These are phyloP conservation scores for Olyra latifolia DNA, from an alignment of 176 grass and related monocot genomes.

Conservation along the genomic window DNA sequence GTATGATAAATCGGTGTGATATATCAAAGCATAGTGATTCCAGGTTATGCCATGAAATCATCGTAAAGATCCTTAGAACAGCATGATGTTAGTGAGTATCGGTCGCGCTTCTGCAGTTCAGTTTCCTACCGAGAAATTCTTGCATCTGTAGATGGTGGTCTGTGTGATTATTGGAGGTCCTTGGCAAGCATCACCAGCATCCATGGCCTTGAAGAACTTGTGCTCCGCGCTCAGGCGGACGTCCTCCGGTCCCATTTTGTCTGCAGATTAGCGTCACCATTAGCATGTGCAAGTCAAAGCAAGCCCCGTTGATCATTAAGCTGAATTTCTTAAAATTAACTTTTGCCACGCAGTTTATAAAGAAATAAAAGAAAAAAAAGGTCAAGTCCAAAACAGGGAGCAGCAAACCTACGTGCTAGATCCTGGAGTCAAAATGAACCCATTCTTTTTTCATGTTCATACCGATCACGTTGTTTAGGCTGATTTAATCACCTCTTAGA, in stretches of 20 bases:
- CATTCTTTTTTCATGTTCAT: neutral
- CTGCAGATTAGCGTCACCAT: conserved; percentile 20
- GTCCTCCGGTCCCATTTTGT: conserved; percentile 57
- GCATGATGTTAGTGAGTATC: neutral
- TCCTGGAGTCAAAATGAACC: neutral
- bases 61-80: neutral
- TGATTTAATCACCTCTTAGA: neutral
- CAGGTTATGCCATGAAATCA: neutral
- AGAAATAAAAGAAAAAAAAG: neutral
- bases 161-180: conserved; percentile 47
- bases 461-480: neutral
- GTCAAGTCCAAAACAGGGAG: neutral
- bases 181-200: neutral
- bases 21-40: neutral
- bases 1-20: neutral
- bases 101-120: neutral
- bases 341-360: neutral
- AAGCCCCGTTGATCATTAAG: neutral
- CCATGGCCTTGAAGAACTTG: conserved; percentile 32
- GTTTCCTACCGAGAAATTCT: conserved; percentile 62
- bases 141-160: conserved; percentile 53
- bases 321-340: too few species aligned
- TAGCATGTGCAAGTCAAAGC: neutral
- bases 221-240: conserved; percentile 45
- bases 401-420: neutral